A percentile compares a stretch with the other conserved stretches of the same genome.
These are phyloP conservation scores for Conoideocrella luteorostrata DNA, from an alignment of 2,329 filamentous ascomycete species.

Conservation along the genomic window DNA sequence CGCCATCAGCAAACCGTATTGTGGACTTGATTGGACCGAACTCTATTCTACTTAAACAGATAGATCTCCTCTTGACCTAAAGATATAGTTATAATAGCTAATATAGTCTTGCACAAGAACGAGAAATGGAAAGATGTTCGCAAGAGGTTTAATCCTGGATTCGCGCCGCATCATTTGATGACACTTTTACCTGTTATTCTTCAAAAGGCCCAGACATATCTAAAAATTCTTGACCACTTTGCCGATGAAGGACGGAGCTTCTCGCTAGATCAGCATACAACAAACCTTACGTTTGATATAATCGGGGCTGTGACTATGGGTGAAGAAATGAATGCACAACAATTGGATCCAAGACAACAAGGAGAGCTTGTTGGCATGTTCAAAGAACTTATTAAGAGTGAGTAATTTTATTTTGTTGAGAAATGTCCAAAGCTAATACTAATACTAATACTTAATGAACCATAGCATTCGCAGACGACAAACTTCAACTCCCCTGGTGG, in stretches of 20 bases:
- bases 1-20: constrained; percentile 20
- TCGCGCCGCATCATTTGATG: constrained; percentile 32
- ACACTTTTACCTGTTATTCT: constrained; percentile 28
- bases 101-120: no score
- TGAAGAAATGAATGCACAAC: constrained; percentile 26
- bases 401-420: neutral
- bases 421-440: neutral
- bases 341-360: constrained; percentile 15
- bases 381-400: constrained; percentile 16
- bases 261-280: constrained; percentile 20
- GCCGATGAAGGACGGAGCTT: constrained; percentile 21
- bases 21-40: constrained; percentile 15
- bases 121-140: constrained; percentile 19
- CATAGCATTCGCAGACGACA: constrained; percentile 7
- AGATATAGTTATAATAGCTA: no score
- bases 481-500: constrained; percentile 15
- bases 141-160: constrained; percentile 31
- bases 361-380: constrained; percentile 24
- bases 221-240: constrained; percentile 21
- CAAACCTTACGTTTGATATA: constrained; percentile 32
- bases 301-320: constrained; percentile 30
- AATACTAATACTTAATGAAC: neutral
- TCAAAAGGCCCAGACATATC: constrained; percentile 19
- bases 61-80: no score
- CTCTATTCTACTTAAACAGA: constrained; percentile 13